Percentiles rank a stretch among this genome's conserved stretches.
Conservation (phyloP, 108 stramenopile species). For the Stephanodiscus triporus region DNA sequence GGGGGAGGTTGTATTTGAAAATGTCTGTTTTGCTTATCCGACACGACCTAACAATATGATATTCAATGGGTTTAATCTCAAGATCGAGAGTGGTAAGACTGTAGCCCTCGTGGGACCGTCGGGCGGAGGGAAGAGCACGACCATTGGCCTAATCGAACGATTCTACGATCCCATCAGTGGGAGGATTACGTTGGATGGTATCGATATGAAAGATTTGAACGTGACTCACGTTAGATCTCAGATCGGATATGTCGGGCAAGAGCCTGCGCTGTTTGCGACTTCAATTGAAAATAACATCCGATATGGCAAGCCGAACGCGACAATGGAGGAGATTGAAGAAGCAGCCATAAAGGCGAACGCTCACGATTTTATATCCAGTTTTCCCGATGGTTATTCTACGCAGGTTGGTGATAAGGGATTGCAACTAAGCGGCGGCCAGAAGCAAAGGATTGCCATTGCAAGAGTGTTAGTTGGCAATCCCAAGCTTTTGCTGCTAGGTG, state of each 20-base stretch:
- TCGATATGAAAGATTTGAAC: slow-evolving; percentile 83
- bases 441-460: slow-evolving; percentile 95
- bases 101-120: slow-evolving; percentile 75
- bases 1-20: slow-evolving; percentile 62
- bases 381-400: slow-evolving; percentile 85
- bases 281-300: slow-evolving; percentile 90
- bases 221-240: slow-evolving; percentile 72
- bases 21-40: slow-evolving; percentile 89
- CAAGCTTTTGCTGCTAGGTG: slow-evolving; percentile 85
- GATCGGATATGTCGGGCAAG: slow-evolving; percentile 94
- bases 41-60: slow-evolving; percentile 68
- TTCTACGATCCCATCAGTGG: slow-evolving; percentile 92
- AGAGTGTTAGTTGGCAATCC: slow-evolving; percentile 82
- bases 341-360: slow-evolving; percentile 93
- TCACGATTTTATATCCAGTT: slow-evolving; percentile 77
- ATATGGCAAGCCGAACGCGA: slow-evolving; percentile 75
- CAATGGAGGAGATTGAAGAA: slow-evolving; percentile 70
- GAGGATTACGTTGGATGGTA: slow-evolving; percentile 81
- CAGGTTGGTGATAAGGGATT: slow-evolving; percentile 87
- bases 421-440: slow-evolving; percentile 92
- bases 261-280: slow-evolving; percentile 91
- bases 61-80: slow-evolving; percentile 61
- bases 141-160: slow-evolving; percentile 80
- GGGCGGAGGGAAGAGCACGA: slow-evolving; percentile 80
- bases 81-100: slow-evolving; percentile 59